Evolutionary conservation across 768 basidiomycete species (phyloP), one percentile per base, ranked within the genome.

Genomic region (Boletus rex-veris): DNA sequence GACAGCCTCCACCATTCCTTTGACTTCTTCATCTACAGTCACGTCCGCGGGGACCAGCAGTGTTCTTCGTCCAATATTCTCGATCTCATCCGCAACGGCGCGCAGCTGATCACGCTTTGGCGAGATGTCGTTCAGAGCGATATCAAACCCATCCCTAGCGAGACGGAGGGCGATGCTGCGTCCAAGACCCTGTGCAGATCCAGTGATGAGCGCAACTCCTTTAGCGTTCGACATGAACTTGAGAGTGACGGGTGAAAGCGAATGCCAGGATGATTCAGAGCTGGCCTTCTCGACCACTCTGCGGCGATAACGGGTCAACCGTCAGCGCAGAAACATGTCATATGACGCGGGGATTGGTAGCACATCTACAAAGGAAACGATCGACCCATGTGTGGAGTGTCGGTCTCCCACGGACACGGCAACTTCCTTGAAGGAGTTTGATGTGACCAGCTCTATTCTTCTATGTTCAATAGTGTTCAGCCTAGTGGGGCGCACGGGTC

Each of bases 141-240:
- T 48, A 21, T 72, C 59, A 49, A 64, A 68, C 28, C 65, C 64
- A 33, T 63, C 64, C 8, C 18, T 50, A 1, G 64, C 57, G 5
- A 61, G 57, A 18, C 59, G 62, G 33, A 64, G 57, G 1, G 57
- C 59, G 16, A 64, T 62, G 8, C 40, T 31, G 10, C 42, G 57
- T 2, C 72, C 72, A n/a, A 71, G 57, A 10, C 69, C 69, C 45
- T 65, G 69, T 0, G 63, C 63, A 4, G 65, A 61, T 26, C 70
- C 68, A 18, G 70, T 73, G 40, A 72, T 40, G 42, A 73, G 60
- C 1, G 68, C 66, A 30, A 65, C 45, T 12, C 75, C 70, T 39
- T 54, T 75, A 30, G 53, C 7, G 16, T 38, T 18, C 19, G 39
- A 40, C 39, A 40, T 40, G 12, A 35, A 35, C 12, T 35, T 14